Base-by-base conservation (phyloP, 1,139 yeast genomes). In the Kodamaea sp. region DNA sequence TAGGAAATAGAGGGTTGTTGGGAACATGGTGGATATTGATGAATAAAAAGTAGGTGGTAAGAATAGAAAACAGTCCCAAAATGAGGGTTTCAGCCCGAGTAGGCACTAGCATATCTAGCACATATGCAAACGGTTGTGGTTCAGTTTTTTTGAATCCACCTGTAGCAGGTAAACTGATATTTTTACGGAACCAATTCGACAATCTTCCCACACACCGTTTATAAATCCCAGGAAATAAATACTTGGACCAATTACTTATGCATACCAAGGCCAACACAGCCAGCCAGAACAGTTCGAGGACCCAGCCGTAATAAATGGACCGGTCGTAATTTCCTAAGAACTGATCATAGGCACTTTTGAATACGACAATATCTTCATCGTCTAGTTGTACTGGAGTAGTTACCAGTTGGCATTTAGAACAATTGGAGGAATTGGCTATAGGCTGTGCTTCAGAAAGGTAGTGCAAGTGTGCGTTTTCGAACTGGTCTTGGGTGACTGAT, bases 11-110 rank as follows among this genome's bases (percentile, higher is more conserved):
- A 1, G 68, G 66, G 38, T 65, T 70, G 1, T 50, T 53, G 11
- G 52, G 55, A 22, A 46, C 40, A 28, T 53, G 56, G 18, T 46
- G 45, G 25, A 64, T 58, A 3, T 53, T 39, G 15, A 41, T 29
- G 27, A 37, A 28, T 31, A 41, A 12, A 28, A 42, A 26, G 15
- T 15, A 31, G 7, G 31, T 6, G 4, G 39, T 35, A 13, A 43
- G 13, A 2, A 24, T 31, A 11, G 31, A 14, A 28, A 45, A 44
- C n/a, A 31, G 26, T 4, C 32, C 15, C n/a, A 47, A 29, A 9
- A 41, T 28, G 13, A 37, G n/a, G 2, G 41, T 34, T 55, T 83
- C 94, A 36, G 74, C 60, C 37, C 94, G 66, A 0, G 89, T 76
- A 0, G 95, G 95, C 20, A 53, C 47, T 18, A 35, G 15, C 24